phyloP scores from a whole-genome alignment of 2,329 filamentous ascomycete genomes.

The Lojkania enalia region DNA sequence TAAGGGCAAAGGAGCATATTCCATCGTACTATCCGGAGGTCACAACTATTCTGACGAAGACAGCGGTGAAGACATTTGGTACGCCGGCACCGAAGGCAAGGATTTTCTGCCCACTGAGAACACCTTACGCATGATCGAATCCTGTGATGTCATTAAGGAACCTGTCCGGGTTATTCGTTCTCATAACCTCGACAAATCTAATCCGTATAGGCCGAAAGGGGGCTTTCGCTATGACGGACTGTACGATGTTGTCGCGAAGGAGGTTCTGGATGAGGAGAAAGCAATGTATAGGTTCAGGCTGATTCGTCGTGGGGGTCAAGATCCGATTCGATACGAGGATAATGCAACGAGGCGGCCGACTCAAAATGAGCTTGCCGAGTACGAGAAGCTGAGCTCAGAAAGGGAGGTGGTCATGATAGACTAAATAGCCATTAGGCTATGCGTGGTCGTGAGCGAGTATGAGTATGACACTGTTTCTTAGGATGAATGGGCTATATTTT shows the following conservation, averaged over 20 bases:
- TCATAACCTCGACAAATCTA: slow-evolving; percentile 39
- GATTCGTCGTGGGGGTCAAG: slow-evolving; percentile 48
- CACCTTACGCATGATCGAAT: slow-evolving; percentile 51
- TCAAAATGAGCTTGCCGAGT: slow-evolving; percentile 31
- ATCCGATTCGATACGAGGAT: slow-evolving; percentile 51
- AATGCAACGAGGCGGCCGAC: slow-evolving; percentile 49
- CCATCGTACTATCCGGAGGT: slow-evolving; percentile 57
- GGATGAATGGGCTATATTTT: too few relatives aligned
- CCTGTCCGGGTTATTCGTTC: slow-evolving; percentile 58
- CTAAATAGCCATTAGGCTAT: too few relatives aligned
- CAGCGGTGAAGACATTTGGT: slow-evolving; percentile 53
- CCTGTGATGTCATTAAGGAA: slow-evolving; percentile 33
- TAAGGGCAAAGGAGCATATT: slow-evolving; percentile 53
- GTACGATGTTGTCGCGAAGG: slow-evolving; percentile 51
- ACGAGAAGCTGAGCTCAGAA: slow-evolving; percentile 26
- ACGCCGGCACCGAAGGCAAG: slow-evolving; percentile 56
- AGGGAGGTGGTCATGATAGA: too few relatives aligned
- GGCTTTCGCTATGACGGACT: slow-evolving; percentile 63
- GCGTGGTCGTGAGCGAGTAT: too few relatives aligned
- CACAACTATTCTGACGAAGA: slow-evolving; percentile 51
- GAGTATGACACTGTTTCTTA: too few relatives aligned
- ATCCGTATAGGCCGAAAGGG: slow-evolving; percentile 49
- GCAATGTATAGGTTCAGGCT: slow-evolving; percentile 55
- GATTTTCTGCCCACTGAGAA: slow-evolving; percentile 35
- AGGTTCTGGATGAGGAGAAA: slow-evolving; percentile 46